Conservation (phyloP, 306 rosid species). For the Quercus ilex region DNA sequence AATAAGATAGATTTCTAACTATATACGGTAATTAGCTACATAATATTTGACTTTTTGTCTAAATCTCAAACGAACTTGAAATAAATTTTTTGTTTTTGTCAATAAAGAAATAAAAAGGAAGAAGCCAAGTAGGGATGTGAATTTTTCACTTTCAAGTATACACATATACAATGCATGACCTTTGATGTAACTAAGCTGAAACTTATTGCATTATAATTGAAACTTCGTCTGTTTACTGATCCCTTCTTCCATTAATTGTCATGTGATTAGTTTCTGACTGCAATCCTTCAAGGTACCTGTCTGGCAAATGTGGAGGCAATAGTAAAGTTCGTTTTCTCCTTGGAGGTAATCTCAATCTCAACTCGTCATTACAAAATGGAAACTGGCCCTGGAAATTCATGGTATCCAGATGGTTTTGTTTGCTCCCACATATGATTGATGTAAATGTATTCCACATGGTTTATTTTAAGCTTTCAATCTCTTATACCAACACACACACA, state of each 20-base stretch:
- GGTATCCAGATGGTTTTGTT: neutral
- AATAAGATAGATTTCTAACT: neutral
- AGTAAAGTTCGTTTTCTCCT: constrained; percentile 41
- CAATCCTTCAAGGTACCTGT: constrained; percentile 35
- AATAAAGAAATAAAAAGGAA: neutral
- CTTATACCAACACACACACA: no score
- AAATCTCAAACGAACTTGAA: no score
- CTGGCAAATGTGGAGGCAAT: constrained; percentile 51
- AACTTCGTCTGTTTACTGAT: constrained; percentile 24
- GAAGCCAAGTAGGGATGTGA: neutral
- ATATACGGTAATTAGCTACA: neutral
- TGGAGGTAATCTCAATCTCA: constrained; percentile 49
- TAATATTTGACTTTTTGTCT: neutral
- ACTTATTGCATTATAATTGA: neutral
- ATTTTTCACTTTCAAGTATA: neutral
- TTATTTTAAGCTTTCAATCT: no score
- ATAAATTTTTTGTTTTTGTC: no score
- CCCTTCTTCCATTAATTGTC: constrained; percentile 1
- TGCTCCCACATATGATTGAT: no score
- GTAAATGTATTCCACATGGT: no score
- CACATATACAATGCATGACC: neutral
- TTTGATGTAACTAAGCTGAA: neutral
- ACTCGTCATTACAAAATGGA: neutral
- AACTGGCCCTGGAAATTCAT: neutral
- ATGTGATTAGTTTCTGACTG: constrained; percentile 45